Conservation (phyloP, 108 stramenopile genomes). For the Phaeodactylum tricornutum region DNA sequence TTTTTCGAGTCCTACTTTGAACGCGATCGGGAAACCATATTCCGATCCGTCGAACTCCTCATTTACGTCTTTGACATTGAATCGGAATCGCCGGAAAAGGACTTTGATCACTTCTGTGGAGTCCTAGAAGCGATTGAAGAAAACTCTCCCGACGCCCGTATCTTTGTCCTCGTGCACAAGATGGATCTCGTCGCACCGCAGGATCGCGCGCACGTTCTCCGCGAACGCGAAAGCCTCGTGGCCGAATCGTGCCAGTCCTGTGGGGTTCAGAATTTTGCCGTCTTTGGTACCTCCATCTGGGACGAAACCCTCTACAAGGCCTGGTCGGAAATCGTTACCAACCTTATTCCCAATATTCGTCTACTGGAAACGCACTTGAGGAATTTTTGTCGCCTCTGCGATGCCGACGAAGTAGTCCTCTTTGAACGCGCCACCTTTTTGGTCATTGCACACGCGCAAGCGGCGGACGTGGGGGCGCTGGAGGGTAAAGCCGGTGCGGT, state of each 20-base stretch:
- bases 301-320: conserved; percentile 99
- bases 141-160: conserved; percentile 89
- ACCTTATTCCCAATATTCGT: conserved; percentile 94
- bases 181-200: conserved; percentile 95
- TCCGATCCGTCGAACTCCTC: conserved; percentile 91
- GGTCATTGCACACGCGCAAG: conserved; percentile 85
- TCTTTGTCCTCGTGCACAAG: conserved; percentile 98
- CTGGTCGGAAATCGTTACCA: conserved; percentile 94
- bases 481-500: neutral
- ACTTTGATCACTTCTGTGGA: conserved; percentile 85
- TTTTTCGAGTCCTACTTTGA: conserved; percentile 98
- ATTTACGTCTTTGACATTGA: conserved; percentile 99
- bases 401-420: conserved; percentile 97
- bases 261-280: conserved; percentile 72
- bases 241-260: conserved; percentile 54
- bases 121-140: conserved; percentile 92
- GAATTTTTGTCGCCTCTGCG: conserved; percentile 89
- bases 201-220: conserved; percentile 74
- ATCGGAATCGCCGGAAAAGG: conserved; percentile 78
- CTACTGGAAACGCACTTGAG: conserved; percentile 86
- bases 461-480: neutral
- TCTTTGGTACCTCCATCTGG: conserved; percentile 97
- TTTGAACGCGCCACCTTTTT: conserved; percentile 98
- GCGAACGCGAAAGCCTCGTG: conserved; percentile 75
- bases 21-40: conserved; percentile 93